Evolutionary conservation across 495 filamentous ascomycete genomes (phyloP), one percentile per base, ranked within the genome.

Genomic region (Lasiosphaeria hispida): DNA sequence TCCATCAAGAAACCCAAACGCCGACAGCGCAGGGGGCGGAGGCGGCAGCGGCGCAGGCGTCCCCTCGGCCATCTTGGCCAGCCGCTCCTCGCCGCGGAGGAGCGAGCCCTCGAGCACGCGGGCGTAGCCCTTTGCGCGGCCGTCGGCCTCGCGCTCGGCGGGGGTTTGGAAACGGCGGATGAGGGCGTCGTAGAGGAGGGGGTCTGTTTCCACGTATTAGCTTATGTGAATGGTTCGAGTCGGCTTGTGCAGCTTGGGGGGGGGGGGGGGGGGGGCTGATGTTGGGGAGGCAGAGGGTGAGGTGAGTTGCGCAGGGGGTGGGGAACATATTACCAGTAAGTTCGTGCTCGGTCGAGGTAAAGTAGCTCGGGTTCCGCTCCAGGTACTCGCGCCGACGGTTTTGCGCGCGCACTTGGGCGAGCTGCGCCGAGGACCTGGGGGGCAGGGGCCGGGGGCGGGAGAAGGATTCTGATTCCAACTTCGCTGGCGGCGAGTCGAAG

Each of bases 111-210:
- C 85, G 0, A 93, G 78, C 3, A 85, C 73, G 10, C 88, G 86
- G 3, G 86, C 84, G 65, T 90, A 92, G 1, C 90, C 89, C 66
- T 88, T 89, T 3, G 72, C 75, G 11, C 81, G 82, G 10, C 86
- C 88, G 58, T 90, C 87, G 11, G 77, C 80, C 69, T 91, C 86
- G 51, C 89, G 80, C 73, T 95, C 90, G 11, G 80, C 77, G 11
- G 87, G 68, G 3, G 84, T 84, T 52, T 90, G 89, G 70, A 92
- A 92, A 59, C 86, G 87, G 43, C 88, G 85, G 63, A 95, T 83
- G 11, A 92, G 77, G 53, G 83, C 82, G 67, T 93, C 89, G 74
- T 95, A 92, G 42, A 91, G 80, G 18, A 92, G 75, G 0, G 90
- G 89, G 70, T 92, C 89, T 88, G 23, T 10, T 0, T n/a, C 17